Conservation (phyloP, 2,329 filamentous ascomycete genomes). For the Monilinia polystroma region DNA sequence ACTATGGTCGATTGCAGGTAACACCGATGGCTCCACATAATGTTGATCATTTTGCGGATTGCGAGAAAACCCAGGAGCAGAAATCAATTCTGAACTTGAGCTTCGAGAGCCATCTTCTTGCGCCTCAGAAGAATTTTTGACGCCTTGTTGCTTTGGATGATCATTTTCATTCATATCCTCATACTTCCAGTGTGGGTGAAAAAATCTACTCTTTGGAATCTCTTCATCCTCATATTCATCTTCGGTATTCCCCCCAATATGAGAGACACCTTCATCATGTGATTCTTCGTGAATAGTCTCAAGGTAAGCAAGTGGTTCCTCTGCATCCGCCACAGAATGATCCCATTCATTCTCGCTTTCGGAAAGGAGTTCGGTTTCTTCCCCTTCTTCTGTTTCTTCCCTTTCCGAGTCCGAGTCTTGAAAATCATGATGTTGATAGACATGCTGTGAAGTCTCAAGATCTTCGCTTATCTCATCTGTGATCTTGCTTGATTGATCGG, state of each 20-base stretch:
- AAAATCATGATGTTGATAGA: not conserved
- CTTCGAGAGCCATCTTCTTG: not conserved
- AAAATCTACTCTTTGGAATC: constrained; percentile 13
- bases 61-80: not conserved
- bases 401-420: not conserved
- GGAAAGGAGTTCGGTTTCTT: not conserved
- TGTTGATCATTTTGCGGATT: not conserved
- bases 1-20: not conserved
- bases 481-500: not conserved
- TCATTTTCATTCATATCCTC: not conserved
- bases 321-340: not conserved
- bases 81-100: no score
- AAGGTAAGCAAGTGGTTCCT: constrained; percentile 4
- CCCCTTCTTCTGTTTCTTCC: not conserved
- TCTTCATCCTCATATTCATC: constrained; percentile 7
- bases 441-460: not conserved
- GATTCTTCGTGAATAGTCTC: constrained; percentile 21
- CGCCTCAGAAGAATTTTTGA: not conserved
- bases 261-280: not conserved
- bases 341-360: constrained; percentile 13
- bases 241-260: not conserved
- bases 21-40: not conserved
- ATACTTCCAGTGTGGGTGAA: constrained; percentile 6
- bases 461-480: not conserved
- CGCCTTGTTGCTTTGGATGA: not conserved